These are phyloP conservation scores for Zasmidium cellare DNA, from an alignment of 2,329 filamentous ascomycete genomes.

Conservation along the genomic window DNA sequence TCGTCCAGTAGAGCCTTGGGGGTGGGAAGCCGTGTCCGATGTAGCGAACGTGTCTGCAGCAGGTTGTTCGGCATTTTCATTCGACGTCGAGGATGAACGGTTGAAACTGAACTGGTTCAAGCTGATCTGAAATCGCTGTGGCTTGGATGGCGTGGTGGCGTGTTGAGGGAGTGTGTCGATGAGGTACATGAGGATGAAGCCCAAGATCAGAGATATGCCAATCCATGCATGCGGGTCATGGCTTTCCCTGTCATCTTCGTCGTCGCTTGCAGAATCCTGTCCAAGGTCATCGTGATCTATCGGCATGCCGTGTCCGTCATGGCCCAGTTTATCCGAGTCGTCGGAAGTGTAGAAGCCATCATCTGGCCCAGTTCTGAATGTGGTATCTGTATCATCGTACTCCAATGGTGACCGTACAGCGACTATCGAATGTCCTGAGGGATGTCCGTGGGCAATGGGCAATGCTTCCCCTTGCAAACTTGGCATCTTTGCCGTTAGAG, in stretches of 20 bases:
- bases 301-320: constrained; percentile 13
- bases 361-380: constrained; percentile 31
- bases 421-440: background rate
- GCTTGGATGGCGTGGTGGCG: constrained; percentile 52
- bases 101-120: constrained; percentile 69
- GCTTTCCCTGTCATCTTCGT: constrained; percentile 20
- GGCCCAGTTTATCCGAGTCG: constrained; percentile 15
- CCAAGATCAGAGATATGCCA: constrained; percentile 79
- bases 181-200: constrained; percentile 96
- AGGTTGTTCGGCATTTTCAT: constrained; percentile 13
- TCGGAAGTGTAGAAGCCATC: constrained; percentile 25
- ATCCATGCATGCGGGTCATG: constrained; percentile 72
- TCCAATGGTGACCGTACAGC: background rate
- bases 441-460: background rate
- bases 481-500: background rate
- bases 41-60: constrained; percentile 17
- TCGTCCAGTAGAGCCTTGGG: constrained; percentile 4
- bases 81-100: constrained; percentile 34
- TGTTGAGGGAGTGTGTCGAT: constrained; percentile 83
- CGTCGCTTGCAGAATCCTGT: background rate
- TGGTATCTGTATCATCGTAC: background rate
- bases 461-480: background rate
- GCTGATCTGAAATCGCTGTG: constrained; percentile 80
- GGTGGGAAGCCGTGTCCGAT: constrained; percentile 7
- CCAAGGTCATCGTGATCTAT: background rate